These are phyloP conservation scores for Alternaria panax DNA, from an alignment of 2,329 filamentous ascomycete genomes.

Conservation along the genomic window DNA sequence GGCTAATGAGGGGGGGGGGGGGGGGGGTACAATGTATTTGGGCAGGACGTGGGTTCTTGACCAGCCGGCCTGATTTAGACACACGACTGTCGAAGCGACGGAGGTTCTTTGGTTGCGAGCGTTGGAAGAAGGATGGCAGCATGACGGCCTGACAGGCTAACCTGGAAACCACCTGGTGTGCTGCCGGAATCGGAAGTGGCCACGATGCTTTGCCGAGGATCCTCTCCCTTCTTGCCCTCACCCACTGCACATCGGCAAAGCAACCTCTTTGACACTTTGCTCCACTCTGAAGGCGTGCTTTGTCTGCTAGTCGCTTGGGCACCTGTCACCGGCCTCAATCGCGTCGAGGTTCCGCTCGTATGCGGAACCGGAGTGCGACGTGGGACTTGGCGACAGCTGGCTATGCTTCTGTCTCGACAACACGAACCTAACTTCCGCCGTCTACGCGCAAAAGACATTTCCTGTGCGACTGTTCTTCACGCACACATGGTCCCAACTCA, in stretches of 20 bases:
- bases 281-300: slow-evolving; percentile 2
- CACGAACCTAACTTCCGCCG: slow-evolving; percentile 14
- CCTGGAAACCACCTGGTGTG: slow-evolving; percentile 1
- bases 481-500: not conserved
- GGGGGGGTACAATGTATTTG: slow-evolving; percentile 20
- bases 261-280: slow-evolving; percentile 3
- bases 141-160: slow-evolving; percentile 14
- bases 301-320: not conserved
- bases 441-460: slow-evolving; percentile 17
- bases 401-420: slow-evolving; percentile 20
- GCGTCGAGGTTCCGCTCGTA: not conserved
- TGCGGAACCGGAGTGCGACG: slow-evolving; percentile 16
- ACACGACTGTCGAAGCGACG: slow-evolving; percentile 8
- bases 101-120: slow-evolving; percentile 16
- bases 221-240: slow-evolving; percentile 6
- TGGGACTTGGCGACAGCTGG: slow-evolving; percentile 24
- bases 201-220: slow-evolving; percentile 14
- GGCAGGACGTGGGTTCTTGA: slow-evolving; percentile 21
- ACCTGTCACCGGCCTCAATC: slow-evolving; percentile 7
- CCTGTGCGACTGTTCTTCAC: slow-evolving; percentile 6
- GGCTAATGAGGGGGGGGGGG: slow-evolving; percentile 33
- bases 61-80: slow-evolving; percentile 12
- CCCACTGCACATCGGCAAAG: not conserved
- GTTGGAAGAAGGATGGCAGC: slow-evolving; percentile 14
- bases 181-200: slow-evolving; percentile 4